phyloP scores from a whole-genome alignment of 2,329 filamentous ascomycete species.

The Diaporthe eres region DNA sequence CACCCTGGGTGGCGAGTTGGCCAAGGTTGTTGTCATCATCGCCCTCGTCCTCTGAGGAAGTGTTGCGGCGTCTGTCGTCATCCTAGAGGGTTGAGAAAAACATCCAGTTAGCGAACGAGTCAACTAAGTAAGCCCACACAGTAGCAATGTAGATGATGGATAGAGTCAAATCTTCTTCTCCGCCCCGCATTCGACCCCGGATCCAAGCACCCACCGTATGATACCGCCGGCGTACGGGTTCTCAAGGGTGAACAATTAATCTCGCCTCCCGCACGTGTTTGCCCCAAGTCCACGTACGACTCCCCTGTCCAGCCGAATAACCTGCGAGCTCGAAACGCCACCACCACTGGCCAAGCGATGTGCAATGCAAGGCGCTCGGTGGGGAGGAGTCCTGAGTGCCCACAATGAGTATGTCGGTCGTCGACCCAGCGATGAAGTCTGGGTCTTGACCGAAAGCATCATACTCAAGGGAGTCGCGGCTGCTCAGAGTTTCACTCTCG shows the following conservation, averaged over 20 bases:
- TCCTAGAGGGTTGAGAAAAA: background rate
- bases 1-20: background rate
- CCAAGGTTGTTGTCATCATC: background rate
- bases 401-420: background rate
- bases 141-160: slow-evolving; percentile 27
- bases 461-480: background rate
- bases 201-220: background rate
- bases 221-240: slow-evolving; percentile 10
- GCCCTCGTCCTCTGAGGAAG: slow-evolving; percentile 16
- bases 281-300: slow-evolving; percentile 1
- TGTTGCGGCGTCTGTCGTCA: background rate
- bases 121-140: slow-evolving; percentile 22
- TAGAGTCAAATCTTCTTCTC: slow-evolving; percentile 35
- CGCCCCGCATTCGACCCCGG: slow-evolving; percentile 28
- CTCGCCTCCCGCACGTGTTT: slow-evolving; percentile 32
- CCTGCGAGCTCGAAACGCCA: slow-evolving; percentile 29
- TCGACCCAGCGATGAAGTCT: slow-evolving; percentile 22
- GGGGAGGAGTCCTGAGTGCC: slow-evolving; percentile 8
- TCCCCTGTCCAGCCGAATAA: slow-evolving; percentile 21
- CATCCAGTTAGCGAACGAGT: slow-evolving; percentile 30
- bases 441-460: background rate
- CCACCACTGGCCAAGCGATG: background rate
- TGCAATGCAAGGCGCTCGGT: background rate
- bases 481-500: slow-evolving; percentile 28
- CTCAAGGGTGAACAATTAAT: slow-evolving; percentile 32